Percentiles rank a stretch among this genome's conserved stretches.
Evolutionary conservation across 2,329 filamentous ascomycete genomes (phyloP).

Genomic region (Madurella mycetomatis): DNA sequence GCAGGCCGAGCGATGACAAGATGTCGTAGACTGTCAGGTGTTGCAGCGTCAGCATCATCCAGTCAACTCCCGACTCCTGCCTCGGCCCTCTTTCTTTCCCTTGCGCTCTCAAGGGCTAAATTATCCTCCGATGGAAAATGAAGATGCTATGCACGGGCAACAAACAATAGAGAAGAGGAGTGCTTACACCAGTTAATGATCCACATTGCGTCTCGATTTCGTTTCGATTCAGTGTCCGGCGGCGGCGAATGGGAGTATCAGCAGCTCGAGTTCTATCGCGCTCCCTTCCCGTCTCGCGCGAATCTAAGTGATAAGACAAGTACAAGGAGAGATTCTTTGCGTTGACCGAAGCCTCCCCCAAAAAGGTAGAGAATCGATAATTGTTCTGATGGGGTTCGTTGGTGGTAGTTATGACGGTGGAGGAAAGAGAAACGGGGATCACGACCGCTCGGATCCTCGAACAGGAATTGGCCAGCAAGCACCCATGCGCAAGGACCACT

Average conservation of each 20-base stretch:
- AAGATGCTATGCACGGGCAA: not conserved
- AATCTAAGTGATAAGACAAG: too few relatives aligned
- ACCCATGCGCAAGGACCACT: conserved; percentile 15
- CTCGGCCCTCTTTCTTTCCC: not conserved
- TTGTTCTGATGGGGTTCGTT: not conserved
- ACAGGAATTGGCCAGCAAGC: conserved; percentile 21
- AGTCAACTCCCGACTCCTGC: not conserved
- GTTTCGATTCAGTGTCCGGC: not conserved
- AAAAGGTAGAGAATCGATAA: not conserved
- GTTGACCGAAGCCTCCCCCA: too few relatives aligned
- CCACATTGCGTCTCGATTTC: conserved; percentile 62
- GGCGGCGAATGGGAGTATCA: not conserved
- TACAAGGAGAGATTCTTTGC: too few relatives aligned
- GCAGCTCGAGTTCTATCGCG: not conserved
- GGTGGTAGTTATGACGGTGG: conserved; percentile 2
- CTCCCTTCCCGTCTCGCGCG: not conserved
- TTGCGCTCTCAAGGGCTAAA: too few relatives aligned
- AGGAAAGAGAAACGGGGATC: not conserved
- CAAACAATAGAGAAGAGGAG: conserved; percentile 14
- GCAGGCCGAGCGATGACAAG: conserved; percentile 77
- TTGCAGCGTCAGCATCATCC: conserved; percentile 28
- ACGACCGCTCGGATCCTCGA: conserved; percentile 7
- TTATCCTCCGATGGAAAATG: not conserved
- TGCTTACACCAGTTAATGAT: conserved; percentile 90
- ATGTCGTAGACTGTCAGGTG: conserved; percentile 72